Conservation (phyloP, 106 monocot species). For the Posidonia australis region DNA sequence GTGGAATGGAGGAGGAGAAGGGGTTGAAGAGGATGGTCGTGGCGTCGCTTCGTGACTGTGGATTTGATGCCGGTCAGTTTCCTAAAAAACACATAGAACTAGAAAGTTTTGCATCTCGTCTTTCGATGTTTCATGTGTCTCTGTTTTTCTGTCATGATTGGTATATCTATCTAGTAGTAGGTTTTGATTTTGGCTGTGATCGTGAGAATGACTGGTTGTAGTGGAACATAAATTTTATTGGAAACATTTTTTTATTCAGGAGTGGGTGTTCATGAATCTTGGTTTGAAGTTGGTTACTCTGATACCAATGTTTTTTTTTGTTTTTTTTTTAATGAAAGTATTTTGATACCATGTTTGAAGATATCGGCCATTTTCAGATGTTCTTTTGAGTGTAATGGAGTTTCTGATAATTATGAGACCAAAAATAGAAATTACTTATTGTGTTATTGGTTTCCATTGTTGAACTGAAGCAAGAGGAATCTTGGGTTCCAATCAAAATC, state of each 20-base stretch:
- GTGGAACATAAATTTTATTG: no score
- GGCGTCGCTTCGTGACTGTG: conserved; percentile 20
- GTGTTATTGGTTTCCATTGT: not conserved
- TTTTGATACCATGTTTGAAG: no score
- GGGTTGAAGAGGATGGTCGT: conserved; percentile 22
- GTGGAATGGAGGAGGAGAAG: conserved; percentile 1
- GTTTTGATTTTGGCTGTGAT: no score
- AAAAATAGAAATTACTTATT: not conserved
- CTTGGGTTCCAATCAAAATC: conserved; percentile 1
- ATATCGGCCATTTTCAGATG: no score
- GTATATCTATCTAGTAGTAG: not conserved
- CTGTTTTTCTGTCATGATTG: not conserved
- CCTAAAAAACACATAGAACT: not conserved
- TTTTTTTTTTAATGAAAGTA: no score
- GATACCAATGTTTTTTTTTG: no score
- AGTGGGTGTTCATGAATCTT: no score
- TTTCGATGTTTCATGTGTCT: not conserved
- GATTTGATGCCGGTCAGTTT: conserved; percentile 49
- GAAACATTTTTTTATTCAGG: no score
- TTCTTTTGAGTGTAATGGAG: no score
- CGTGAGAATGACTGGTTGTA: no score
- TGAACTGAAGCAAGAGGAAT: not conserved
- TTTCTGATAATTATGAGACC: not conserved
- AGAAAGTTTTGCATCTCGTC: no score
- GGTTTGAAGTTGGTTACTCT: no score